Percentiles rank a stretch among this genome's conserved stretches.
phyloP scores from a whole-genome alignment of 2,329 filamentous ascomycete species.

The Chaetomium strumarium region DNA sequence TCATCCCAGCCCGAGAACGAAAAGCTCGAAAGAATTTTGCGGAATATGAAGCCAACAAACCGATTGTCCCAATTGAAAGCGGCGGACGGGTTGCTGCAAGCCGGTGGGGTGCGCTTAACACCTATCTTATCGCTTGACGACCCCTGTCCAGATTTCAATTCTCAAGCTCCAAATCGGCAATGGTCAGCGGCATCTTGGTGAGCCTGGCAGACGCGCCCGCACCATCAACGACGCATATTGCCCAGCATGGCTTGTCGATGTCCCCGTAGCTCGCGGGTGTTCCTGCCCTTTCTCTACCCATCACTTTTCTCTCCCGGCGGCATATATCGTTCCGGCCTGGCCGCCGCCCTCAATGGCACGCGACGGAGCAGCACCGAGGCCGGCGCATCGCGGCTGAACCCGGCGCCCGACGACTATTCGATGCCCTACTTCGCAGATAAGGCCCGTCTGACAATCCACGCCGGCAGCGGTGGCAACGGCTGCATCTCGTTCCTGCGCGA shows the following conservation, averaged over 20 bases:
- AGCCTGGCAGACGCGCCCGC: not conserved
- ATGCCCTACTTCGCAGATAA: conserved; percentile 81
- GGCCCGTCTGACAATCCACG: conserved; percentile 68
- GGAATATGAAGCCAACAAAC: not conserved
- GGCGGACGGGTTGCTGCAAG: not conserved
- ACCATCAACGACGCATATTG: conserved; percentile 1
- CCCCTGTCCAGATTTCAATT: conserved; percentile 16
- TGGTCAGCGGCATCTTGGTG: not conserved
- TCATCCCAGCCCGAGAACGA: not conserved
- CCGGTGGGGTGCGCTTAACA: not conserved
- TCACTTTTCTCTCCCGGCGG: conserved; percentile 33
- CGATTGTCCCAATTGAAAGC: not conserved
- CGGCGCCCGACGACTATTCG: conserved; percentile 76
- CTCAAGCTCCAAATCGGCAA: not conserved
- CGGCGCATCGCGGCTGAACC: conserved; percentile 60
- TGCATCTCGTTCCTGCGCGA: conserved; percentile 93
- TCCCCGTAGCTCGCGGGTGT: conserved; percentile 32
- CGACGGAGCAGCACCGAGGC: conserved; percentile 24
- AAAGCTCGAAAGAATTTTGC: too few species aligned
- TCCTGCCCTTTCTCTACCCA: conserved; percentile 48
- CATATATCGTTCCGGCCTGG: conserved; percentile 23
- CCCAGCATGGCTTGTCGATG: conserved; percentile 39
- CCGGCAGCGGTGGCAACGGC: conserved; percentile 79
- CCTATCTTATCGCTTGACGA: conserved; percentile 8
- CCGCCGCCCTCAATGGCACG: conserved; percentile 12